Percentiles rank a stretch among this genome's conserved stretches.
These are phyloP conservation scores for Ophiostoma pallidulum DNA, from an alignment of 2,329 filamentous ascomycete species.

Conservation along the genomic window DNA sequence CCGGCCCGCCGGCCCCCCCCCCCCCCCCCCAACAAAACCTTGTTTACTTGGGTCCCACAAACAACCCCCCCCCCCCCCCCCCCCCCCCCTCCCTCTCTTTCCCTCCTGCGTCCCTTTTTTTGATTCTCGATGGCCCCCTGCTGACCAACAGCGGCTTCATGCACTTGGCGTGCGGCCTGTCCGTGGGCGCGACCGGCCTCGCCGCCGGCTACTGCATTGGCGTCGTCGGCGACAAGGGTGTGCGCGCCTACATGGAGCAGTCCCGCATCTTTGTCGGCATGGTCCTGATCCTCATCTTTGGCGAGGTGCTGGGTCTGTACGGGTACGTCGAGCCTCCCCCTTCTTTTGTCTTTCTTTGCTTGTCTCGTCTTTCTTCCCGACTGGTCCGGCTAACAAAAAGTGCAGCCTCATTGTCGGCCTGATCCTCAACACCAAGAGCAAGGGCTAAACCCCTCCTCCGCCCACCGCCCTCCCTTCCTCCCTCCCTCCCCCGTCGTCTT, in stretches of 20 bases:
- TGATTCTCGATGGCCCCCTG: slow-evolving; percentile 18
- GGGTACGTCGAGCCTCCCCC: slow-evolving; percentile 51
- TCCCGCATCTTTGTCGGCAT: slow-evolving; percentile 95
- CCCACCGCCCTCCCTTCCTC: too few relatives aligned
- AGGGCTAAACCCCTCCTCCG: slow-evolving; percentile 37
- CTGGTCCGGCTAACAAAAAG: slow-evolving; percentile 15
- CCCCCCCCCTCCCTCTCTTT: too few relatives aligned
- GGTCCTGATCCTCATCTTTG: slow-evolving; percentile 98
- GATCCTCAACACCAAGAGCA: slow-evolving; percentile 82
- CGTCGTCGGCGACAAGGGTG: slow-evolving; percentile 86
- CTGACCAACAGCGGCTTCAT: slow-evolving; percentile 80
- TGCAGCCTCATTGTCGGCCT: slow-evolving; percentile 82
- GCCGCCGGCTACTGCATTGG: slow-evolving; percentile 96
- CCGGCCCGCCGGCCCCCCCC: too few relatives aligned
- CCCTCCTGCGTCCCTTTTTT: too few relatives aligned
- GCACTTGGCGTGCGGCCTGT: slow-evolving; percentile 84
- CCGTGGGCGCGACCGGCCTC: slow-evolving; percentile 84
- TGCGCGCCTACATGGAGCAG: slow-evolving; percentile 92
- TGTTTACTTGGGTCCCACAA: too few relatives aligned
- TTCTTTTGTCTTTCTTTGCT: background rate
- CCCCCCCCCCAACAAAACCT: too few relatives aligned
- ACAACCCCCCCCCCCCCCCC: too few relatives aligned
- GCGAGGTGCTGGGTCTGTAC: slow-evolving; percentile 92
- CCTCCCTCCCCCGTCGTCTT: too few relatives aligned
- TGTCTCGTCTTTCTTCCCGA: background rate